Conservation (phyloP, 2,329 filamentous ascomycete species). For the Botryosphaeria dothidea region DNA sequence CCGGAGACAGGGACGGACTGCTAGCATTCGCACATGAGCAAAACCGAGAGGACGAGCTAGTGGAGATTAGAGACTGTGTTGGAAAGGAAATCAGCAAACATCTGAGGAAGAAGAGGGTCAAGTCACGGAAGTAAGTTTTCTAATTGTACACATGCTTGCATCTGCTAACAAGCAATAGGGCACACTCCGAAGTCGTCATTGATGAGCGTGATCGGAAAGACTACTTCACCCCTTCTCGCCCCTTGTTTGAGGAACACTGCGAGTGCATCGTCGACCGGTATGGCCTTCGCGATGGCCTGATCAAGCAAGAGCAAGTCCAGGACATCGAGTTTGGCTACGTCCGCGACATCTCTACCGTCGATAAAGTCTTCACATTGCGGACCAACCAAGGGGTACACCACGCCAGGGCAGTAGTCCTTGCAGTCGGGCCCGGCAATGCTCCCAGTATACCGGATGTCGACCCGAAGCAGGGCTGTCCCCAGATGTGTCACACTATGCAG, state of each 20-base stretch:
- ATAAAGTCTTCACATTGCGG: slow-evolving; percentile 64
- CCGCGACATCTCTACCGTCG: slow-evolving; percentile 44
- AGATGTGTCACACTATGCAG: slow-evolving; percentile 65
- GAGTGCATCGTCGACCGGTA: slow-evolving; percentile 42
- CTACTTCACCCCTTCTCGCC: slow-evolving; percentile 45
- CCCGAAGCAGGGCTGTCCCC: slow-evolving; percentile 33
- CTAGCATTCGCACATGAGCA: slow-evolving; percentile 67
- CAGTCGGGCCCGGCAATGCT: slow-evolving; percentile 67
- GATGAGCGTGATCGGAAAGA: slow-evolving; percentile 51
- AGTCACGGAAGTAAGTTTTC: slow-evolving; percentile 41
- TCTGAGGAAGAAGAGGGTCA: slow-evolving; percentile 64
- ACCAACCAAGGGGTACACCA: slow-evolving; percentile 58
- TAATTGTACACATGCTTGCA: not conserved
- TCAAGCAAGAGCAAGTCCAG: slow-evolving; percentile 61
- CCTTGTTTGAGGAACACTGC: slow-evolving; percentile 46
- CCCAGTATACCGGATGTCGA: slow-evolving; percentile 49
- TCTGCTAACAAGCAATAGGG: slow-evolving; percentile 5
- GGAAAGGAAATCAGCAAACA: slow-evolving; percentile 82
- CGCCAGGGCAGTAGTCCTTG: slow-evolving; percentile 66
- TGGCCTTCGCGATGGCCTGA: slow-evolving; percentile 53
- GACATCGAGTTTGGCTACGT: slow-evolving; percentile 62
- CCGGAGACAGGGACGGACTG: slow-evolving; percentile 71
- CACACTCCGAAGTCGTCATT: slow-evolving; percentile 36
- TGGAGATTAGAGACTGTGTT: slow-evolving; percentile 72
- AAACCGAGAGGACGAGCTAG: slow-evolving; percentile 62